A percentile compares a stretch with the other conserved stretches of the same genome.
Evolutionary conservation across 805 yeast genomes (phyloP).

Genomic region (Saturnispora quitensis): DNA sequence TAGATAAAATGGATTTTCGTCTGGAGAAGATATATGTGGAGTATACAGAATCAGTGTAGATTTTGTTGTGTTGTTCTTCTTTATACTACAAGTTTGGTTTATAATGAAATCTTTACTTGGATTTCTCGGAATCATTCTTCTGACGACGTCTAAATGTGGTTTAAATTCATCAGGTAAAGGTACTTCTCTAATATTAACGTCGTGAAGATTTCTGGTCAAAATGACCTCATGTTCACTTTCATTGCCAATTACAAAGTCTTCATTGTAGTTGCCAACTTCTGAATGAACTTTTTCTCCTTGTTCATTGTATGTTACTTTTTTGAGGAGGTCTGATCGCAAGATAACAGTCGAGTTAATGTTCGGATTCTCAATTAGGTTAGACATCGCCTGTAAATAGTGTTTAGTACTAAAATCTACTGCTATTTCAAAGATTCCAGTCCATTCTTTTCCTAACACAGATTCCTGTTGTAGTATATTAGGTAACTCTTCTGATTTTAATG

Average conservation of each 20-base stretch:
- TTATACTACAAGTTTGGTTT: slow-evolving; percentile 71
- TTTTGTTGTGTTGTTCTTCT: slow-evolving; percentile 27
- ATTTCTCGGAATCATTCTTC: slow-evolving; percentile 86
- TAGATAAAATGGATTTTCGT: slow-evolving; percentile 77
- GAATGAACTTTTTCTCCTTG: slow-evolving; percentile 21
- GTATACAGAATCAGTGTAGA: slow-evolving; percentile 58
- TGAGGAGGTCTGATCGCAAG: slow-evolving; percentile 74
- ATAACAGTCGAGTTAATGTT: slow-evolving; percentile 88
- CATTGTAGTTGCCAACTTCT: slow-evolving; percentile 24
- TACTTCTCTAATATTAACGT: slow-evolving; percentile 31
- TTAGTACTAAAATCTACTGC: slow-evolving; percentile 38
- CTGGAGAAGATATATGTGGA: slow-evolving; percentile 57
- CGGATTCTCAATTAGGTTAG: slow-evolving; percentile 71
- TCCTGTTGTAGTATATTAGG: slow-evolving; percentile 31
- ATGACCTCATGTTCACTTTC: slow-evolving; percentile 15
- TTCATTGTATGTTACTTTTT: slow-evolving; percentile 34
- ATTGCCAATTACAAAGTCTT: slow-evolving; percentile 23
- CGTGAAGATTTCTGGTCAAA: slow-evolving; percentile 29
- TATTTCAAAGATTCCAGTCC: slow-evolving; percentile 52
- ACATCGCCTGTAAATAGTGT: slow-evolving; percentile 71
- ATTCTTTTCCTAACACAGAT: slow-evolving; percentile 46
- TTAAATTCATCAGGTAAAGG: slow-evolving; percentile 24
- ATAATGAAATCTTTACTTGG: slow-evolving; percentile 76
- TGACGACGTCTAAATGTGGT: slow-evolving; percentile 48
- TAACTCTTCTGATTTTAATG: slow-evolving; percentile 23